Conservation (phyloP, 768 basidiomycete species). For the Amanita rimosa region DNA sequence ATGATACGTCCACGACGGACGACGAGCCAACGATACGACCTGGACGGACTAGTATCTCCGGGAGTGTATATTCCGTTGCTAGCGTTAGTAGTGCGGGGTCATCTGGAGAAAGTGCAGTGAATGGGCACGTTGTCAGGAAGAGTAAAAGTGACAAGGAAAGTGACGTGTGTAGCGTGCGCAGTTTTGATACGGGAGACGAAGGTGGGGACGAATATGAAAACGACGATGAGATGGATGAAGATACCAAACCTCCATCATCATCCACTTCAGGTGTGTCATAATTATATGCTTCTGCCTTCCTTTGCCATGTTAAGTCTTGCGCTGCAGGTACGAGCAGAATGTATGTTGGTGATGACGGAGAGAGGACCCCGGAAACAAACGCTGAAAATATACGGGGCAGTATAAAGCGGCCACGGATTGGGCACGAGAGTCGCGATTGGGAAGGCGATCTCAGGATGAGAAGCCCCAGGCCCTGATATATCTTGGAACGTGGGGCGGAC, state of each 20-base stretch:
- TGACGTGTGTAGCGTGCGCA: conserved; percentile 7
- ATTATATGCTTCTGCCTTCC: not conserved
- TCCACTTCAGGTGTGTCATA: conserved; percentile 8
- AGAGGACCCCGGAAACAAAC: conserved; percentile 14
- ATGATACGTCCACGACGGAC: conserved; percentile 51
- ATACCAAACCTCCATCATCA: conserved; percentile 7
- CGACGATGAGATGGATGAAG: conserved; percentile 14
- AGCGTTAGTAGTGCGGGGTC: conserved; percentile 9
- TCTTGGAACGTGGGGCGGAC: not conserved
- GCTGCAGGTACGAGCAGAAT: not conserved
- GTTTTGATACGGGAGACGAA: conserved; percentile 9
- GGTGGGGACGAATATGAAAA: conserved; percentile 12
- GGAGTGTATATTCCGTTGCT: conserved; percentile 18
- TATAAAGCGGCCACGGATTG: not conserved
- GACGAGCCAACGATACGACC: conserved; percentile 76
- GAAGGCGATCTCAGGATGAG: conserved; percentile 13
- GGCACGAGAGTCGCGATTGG: not conserved
- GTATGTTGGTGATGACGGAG: conserved; percentile 9
- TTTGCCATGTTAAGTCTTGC: not conserved
- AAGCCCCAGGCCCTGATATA: conserved; percentile 10
- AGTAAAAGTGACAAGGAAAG: conserved; percentile 6
- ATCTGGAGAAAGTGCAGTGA: conserved; percentile 1
- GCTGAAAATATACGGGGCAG: not conserved
- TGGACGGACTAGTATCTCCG: conserved; percentile 14
- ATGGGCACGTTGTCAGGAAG: conserved; percentile 13